These are phyloP conservation scores for Russula compacta DNA, from an alignment of 768 basidiomycete genomes.

Conservation along the genomic window DNA sequence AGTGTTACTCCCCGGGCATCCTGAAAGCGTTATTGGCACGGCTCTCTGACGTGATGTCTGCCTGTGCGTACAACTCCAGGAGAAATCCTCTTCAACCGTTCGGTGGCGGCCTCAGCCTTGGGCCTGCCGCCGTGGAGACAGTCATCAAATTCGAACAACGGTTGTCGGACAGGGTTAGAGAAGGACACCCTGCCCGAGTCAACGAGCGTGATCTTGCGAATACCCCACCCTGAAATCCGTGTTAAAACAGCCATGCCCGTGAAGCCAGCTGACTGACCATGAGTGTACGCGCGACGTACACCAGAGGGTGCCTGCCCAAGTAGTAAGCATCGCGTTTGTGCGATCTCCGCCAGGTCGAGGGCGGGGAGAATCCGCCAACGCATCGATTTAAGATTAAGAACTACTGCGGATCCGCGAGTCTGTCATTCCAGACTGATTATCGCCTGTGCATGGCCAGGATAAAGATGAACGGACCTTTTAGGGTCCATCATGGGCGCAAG, in stretches of 20 bases:
- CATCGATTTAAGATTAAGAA: slow-evolving; percentile 96
- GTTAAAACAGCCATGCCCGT: slow-evolving; percentile 11
- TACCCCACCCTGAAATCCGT: slow-evolving; percentile 76
- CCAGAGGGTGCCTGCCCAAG: no score
- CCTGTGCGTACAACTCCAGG: slow-evolving; percentile 71
- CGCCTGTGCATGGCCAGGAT: neutral
- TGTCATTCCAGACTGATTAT: slow-evolving; percentile 25
- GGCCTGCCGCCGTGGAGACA: slow-evolving; percentile 88
- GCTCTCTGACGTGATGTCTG: neutral
- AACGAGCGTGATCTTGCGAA: slow-evolving; percentile 81
- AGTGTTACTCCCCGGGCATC: slow-evolving; percentile 72
- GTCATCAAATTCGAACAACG: slow-evolving; percentile 91
- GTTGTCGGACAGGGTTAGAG: no score
- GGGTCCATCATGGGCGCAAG: slow-evolving; percentile 97
- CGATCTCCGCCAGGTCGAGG: slow-evolving; percentile 82
- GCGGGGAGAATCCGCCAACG: no score
- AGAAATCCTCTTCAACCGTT: slow-evolving; percentile 78
- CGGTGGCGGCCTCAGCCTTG: slow-evolving; percentile 88
- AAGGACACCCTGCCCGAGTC: slow-evolving; percentile 90
- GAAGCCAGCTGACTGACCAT: no score
- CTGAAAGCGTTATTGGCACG: slow-evolving; percentile 31
- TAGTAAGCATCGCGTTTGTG: no score
- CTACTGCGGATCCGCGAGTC: slow-evolving; percentile 89
- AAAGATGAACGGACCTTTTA: slow-evolving; percentile 37
- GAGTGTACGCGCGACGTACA: no score